phyloP scores from a whole-genome alignment of 139 green algal genomes.

The Haematococcus lacustris region DNA sequence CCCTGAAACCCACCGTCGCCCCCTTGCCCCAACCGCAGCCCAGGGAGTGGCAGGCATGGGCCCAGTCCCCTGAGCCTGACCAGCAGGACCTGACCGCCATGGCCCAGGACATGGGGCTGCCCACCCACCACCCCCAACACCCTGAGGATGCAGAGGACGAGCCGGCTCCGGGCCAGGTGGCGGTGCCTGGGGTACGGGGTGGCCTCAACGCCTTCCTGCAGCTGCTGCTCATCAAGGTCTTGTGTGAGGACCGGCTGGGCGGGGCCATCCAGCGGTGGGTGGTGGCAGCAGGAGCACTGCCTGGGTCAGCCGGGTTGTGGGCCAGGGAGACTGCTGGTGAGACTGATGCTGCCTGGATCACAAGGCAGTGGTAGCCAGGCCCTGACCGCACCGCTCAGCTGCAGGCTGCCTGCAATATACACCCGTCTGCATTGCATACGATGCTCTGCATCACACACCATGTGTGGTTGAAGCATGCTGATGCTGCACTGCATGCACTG shows the following conservation, averaged over 20 bases:
- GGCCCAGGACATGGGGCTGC: neutral
- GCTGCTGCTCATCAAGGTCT: slow-evolving; percentile 38
- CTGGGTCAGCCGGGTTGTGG: too few species aligned
- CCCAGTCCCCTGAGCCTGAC: slow-evolving; percentile 7
- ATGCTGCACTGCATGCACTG: too few species aligned
- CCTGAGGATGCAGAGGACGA: neutral
- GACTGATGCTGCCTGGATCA: too few species aligned
- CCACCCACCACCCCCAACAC: neutral
- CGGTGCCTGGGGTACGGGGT: neutral
- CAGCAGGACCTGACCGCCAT: slow-evolving; percentile 2
- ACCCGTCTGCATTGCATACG: too few species aligned
- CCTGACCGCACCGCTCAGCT: too few species aligned
- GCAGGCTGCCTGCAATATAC: too few species aligned
- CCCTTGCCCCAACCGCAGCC: too few species aligned
- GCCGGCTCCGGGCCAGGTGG: neutral
- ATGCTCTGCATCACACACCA: too few species aligned
- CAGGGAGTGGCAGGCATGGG: slow-evolving; percentile 5
- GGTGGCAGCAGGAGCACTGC: neutral
- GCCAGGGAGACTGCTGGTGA: too few species aligned
- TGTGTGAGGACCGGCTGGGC: slow-evolving; percentile 31
- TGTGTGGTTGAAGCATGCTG: too few species aligned
- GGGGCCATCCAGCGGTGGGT: slow-evolving; percentile 17
- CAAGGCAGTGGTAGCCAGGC: too few species aligned
- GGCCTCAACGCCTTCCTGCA: slow-evolving; percentile 12
- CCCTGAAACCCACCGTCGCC: too few species aligned